Conservation (phyloP, 371 early-diverging fungal species). For the Nematocida displodere region DNA sequence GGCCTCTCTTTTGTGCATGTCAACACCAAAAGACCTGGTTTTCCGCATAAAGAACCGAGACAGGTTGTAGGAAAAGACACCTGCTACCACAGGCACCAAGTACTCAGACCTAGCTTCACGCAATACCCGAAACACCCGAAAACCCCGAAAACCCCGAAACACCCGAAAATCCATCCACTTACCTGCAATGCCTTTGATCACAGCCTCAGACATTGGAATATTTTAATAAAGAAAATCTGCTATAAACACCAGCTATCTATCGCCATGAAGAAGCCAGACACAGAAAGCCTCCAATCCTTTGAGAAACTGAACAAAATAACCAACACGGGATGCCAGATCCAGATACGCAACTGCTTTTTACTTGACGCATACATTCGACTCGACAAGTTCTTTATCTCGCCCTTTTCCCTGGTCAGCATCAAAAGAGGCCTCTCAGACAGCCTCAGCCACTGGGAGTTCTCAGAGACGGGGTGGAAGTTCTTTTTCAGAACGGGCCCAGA, state of each 20-base stretch:
- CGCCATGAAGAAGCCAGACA: too few relatives aligned
- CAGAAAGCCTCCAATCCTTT: not conserved
- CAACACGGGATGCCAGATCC: not conserved
- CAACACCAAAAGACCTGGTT: conserved; percentile 68
- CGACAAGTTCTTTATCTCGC: conserved; percentile 40
- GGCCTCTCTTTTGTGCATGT: conserved; percentile 71
- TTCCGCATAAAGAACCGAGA: not conserved
- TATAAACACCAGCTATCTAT: too few relatives aligned
- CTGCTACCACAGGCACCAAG: conserved; percentile 1
- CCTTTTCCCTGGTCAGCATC: conserved; percentile 47
- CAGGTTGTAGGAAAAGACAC: conserved; percentile 26
- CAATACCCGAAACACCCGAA: too few relatives aligned
- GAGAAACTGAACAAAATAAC: conserved; percentile 16
- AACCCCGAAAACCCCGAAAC: too few relatives aligned
- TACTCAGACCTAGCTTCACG: not conserved
- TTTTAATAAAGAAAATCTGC: too few relatives aligned
- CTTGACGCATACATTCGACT: conserved; percentile 35
- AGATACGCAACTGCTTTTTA: conserved; percentile 9
- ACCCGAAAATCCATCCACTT: not conserved
- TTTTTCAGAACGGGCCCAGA: not conserved
- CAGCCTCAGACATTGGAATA: not conserved
- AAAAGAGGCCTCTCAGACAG: conserved; percentile 30
- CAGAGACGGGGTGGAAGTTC: conserved; percentile 34
- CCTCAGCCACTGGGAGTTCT: conserved; percentile 36
- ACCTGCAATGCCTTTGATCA: not conserved